Percentiles rank a stretch among this genome's conserved stretches.
These are phyloP conservation scores for Ochetophila trinervis DNA, from an alignment of 306 rosid species.

Conservation along the genomic window DNA sequence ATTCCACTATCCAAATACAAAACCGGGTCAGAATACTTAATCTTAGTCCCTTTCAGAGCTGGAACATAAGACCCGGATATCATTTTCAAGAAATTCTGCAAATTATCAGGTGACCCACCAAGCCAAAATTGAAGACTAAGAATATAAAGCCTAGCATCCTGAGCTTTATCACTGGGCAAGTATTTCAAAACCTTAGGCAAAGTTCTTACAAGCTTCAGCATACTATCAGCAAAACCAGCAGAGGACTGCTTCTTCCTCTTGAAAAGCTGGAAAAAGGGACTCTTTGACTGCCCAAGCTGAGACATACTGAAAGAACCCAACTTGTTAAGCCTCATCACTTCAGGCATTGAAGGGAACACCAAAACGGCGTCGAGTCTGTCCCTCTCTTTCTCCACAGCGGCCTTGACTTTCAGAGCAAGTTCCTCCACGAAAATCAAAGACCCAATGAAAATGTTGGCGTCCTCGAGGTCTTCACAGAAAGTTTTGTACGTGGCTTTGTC, in stretches of 20 bases:
- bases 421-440: conserved; percentile 93
- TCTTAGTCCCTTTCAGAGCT: conserved; percentile 63
- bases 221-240: conserved; percentile 93
- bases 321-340: conserved; percentile 92
- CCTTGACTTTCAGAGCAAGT: conserved; percentile 79
- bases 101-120: conserved; percentile 92
- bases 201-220: conserved; percentile 95
- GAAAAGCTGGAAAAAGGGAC: conserved; percentile 85
- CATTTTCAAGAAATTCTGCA: conserved; percentile 89
- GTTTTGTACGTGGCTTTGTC: conserved; percentile 45
- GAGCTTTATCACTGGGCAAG: conserved; percentile 94
- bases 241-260: conserved; percentile 76
- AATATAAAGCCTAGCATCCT: conserved; percentile 88
- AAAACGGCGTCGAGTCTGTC: conserved; percentile 90
- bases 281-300: conserved; percentile 90
- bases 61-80: conserved; percentile 82
- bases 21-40: conserved; percentile 88
- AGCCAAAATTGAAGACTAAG: conserved; percentile 96
- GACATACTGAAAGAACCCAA: conserved; percentile 89
- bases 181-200: conserved; percentile 94
- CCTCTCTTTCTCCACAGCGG: conserved; percentile 83
- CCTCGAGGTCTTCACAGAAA: conserved; percentile 80
- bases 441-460: conserved; percentile 89
- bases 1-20: conserved; percentile 81
- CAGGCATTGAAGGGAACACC: conserved; percentile 99